Evolutionary conservation across 768 basidiomycete species (phyloP), one percentile per base, ranked within the genome.

Genomic region (Coprinellus aureogranulatus): DNA sequence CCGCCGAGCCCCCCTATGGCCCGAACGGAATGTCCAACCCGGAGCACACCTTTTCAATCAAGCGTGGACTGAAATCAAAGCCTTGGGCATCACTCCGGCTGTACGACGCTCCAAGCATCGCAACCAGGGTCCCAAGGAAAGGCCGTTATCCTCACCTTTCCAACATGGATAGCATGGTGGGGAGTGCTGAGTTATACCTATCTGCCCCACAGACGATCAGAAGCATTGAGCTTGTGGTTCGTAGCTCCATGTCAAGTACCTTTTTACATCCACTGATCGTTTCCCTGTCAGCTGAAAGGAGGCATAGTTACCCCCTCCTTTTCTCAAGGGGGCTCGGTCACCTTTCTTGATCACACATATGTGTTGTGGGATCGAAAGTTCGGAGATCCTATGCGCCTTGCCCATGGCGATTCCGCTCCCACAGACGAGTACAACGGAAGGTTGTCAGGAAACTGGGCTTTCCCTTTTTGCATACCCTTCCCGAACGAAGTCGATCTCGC

Each of bases 201-300:
- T 8, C 16, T 8, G 18, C 16, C 23, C 16, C 42, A 8, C 42
- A 44, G 18, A 23, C 42, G 8, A 44, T 44, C 18, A 44, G 23
- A n/a, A 44, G 23, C 42, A 44, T 44, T 9, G 42, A 44, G 23
- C 42, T 44, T n/a, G 18, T n/a, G 42, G 42, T 44, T 8, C 42
- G 42, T 44, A 8, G 5, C 8, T n/a, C 8, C 42, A n/a, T 18
- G 20, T 44, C 23, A 5, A 44, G 42, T 23, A n/a, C 8, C 16
- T 23, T n/a, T n/a, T n/a, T 44, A 9, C 42, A n/a, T 44, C 18
- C 9, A n/a, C 23, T 6, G 9, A 10, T 30, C 12, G 10, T 31
- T n/a, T 26, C n/a, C n/a, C n/a, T n/a, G n/a, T n/a, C n/a, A 54
- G 53, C 11, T 54, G 31, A 54, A 54, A 44, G 53, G 37, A 34